A percentile compares a stretch with the other conserved stretches of the same genome.
Conservation (phyloP, 164 flowering plant species). For the Nymphaea colorata region DNA sequence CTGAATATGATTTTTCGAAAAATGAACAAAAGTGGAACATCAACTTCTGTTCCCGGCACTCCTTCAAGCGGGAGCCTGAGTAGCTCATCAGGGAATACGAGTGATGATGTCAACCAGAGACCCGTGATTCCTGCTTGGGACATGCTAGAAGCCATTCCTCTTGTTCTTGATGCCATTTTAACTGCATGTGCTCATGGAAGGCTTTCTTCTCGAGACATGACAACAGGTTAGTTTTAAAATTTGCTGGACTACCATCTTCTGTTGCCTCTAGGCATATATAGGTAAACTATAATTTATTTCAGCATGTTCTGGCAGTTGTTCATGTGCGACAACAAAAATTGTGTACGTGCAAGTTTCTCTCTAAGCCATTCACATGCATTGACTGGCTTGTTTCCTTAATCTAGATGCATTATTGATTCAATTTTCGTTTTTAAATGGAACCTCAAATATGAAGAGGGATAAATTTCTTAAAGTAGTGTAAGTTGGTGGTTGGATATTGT, state of each 20-base stretch:
- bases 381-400: background rate
- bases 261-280: too few species aligned
- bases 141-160: slow-evolving; percentile 77
- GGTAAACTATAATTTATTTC: too few species aligned
- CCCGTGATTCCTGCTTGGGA: slow-evolving; percentile 90
- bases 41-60: slow-evolving; percentile 29
- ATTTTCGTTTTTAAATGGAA: background rate
- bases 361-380: background rate
- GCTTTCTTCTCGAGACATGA: slow-evolving; percentile 76
- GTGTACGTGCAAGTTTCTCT: background rate
- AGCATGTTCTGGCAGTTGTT: too few species aligned
- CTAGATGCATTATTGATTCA: background rate
- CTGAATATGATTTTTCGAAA: slow-evolving; percentile 66
- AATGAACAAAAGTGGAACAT: slow-evolving; percentile 31
- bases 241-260: too few species aligned
- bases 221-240: slow-evolving; percentile 48
- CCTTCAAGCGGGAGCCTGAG: slow-evolving; percentile 39
- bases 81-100: slow-evolving; percentile 39
- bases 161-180: slow-evolving; percentile 72
- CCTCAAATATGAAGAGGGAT: background rate
- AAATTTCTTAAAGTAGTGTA: background rate
- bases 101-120: slow-evolving; percentile 41
- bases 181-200: slow-evolving; percentile 83
- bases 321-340: background rate
- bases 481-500: background rate